Evolutionary conservation across 208 protist genomes (phyloP), one percentile per base, ranked within the genome.

Genomic region (Polymyxa betae): DNA sequence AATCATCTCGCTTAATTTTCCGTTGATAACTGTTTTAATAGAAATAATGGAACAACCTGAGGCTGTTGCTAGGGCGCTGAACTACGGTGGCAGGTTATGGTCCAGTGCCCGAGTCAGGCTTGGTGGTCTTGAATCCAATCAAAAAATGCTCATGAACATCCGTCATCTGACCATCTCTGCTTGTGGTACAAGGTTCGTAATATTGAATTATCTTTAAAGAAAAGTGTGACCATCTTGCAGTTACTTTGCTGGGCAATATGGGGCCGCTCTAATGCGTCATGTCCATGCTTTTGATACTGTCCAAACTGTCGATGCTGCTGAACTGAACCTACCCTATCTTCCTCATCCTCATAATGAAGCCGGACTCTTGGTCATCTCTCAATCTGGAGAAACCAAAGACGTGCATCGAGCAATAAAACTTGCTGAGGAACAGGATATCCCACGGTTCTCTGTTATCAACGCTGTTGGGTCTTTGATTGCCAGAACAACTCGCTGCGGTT

Each of bases 1-100:
- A 49, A n/a, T 88, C 77, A n/a, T 49, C 24, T n/a, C 77, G 5
- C 5, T 60, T 60, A 5, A 29, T 5, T 5, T 24, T 60, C 24
- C 24, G 49, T 5, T 5, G 5, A n/a, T 29, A 88, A 24, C 60
- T 32, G 64, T 72, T 54, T 10, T 89, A 5, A 96, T 95, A 46
- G 94, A 95, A 54, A 95, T 95, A 64, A 95, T 95, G 91, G 93
- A 95, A 38, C 94, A 95, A 41, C 94, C 94, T 77, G 88, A 94
- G 32, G 88, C 92, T 32, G 60, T 95, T n/a, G 60, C 90, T 0
- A 46, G 49, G 64, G 89, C 94, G 29, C 24, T 92, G 44, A 88
- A 45, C 38, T 92, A 88, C 29, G 90, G 0, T 77, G 77, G 35
- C 49, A 78, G 1, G 54, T 88, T 52, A 90, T 89, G 91, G 91